phyloP scores from a whole-genome alignment of 768 basidiomycete species.

The Russula brevipes region DNA sequence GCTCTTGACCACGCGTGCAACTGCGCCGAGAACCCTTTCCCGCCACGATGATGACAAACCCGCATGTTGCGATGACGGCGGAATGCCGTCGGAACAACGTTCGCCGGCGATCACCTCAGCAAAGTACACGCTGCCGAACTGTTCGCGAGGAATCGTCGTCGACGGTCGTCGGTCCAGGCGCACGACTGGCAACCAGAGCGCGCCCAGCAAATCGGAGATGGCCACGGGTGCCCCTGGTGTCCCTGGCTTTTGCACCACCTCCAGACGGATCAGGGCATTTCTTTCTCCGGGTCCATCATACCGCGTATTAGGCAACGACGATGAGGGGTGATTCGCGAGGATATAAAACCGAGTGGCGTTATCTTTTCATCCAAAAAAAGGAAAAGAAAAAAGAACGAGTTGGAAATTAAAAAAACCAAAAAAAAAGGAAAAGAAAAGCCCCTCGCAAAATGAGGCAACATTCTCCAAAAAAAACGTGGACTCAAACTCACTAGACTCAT shows the following conservation, averaged over 20 bases:
- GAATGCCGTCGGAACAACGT: conserved; percentile 1
- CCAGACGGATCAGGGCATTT: conserved; percentile 40
- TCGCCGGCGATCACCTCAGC: conserved; percentile 45
- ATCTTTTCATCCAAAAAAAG: conserved; percentile 33
- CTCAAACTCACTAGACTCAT: conserved; percentile 41
- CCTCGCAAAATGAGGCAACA: too few relatives aligned
- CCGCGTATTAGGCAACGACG: conserved; percentile 28
- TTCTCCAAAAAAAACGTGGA: too few relatives aligned
- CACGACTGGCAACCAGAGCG: conserved; percentile 40
- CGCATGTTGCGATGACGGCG: background rate
- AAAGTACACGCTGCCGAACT: conserved; percentile 61
- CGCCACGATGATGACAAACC: background rate
- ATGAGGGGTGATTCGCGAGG: conserved; percentile 38
- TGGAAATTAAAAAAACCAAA: background rate
- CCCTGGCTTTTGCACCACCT: conserved; percentile 3
- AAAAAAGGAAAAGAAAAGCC: background rate
- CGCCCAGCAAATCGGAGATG: conserved; percentile 32
- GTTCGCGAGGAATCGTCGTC: conserved; percentile 30
- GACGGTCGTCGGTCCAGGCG: conserved; percentile 67
- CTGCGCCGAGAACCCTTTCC: conserved; percentile 1
- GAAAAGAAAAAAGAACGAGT: background rate
- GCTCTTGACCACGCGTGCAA: background rate
- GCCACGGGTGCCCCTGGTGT: conserved; percentile 11
- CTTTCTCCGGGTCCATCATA: conserved; percentile 18
- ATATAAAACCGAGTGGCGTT: conserved; percentile 71